Conservation (phyloP, 106 monocot species). For the Narthecium ossifragum region DNA sequence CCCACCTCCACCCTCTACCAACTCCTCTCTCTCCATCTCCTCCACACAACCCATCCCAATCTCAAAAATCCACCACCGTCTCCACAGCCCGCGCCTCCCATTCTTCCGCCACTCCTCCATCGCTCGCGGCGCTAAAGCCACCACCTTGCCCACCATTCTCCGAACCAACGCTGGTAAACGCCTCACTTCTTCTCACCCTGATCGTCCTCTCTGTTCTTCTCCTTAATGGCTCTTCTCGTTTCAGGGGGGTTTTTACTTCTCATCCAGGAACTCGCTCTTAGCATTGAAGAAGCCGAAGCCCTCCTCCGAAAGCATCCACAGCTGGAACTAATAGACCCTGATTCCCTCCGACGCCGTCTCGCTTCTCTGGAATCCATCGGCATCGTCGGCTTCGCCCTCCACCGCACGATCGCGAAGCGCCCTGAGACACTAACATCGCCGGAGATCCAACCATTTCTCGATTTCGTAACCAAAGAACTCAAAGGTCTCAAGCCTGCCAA, state of each 20-base stretch:
- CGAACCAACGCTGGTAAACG: neutral
- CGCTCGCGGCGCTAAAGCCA: neutral
- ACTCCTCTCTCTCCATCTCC: neutral
- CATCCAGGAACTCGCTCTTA: slow-evolving; percentile 19
- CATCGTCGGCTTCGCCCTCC: slow-evolving; percentile 16
- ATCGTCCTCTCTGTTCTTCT: neutral
- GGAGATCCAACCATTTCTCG: slow-evolving; percentile 21
- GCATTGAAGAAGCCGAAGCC: slow-evolving; percentile 15
- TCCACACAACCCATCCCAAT: neutral
- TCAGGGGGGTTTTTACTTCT: neutral
- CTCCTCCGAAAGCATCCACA: slow-evolving; percentile 22
- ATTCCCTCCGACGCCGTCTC: slow-evolving; percentile 31
- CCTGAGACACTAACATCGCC: slow-evolving; percentile 37
- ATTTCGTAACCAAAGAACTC: slow-evolving; percentile 16
- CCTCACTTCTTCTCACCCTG: neutral
- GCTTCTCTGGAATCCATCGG: slow-evolving; percentile 21
- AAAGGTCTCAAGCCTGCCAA: slow-evolving; percentile 26
- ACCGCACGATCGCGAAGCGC: slow-evolving; percentile 16
- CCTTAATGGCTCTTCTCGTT: neutral
- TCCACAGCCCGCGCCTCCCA: neutral
- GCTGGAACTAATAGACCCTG: slow-evolving; percentile 5
- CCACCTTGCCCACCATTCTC: neutral
- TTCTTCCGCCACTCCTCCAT: neutral
- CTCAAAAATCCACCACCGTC: neutral
- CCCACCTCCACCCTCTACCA: neutral